These are phyloP conservation scores for Bisporella sp. DNA, from an alignment of 2,329 filamentous ascomycete genomes.

Conservation along the genomic window DNA sequence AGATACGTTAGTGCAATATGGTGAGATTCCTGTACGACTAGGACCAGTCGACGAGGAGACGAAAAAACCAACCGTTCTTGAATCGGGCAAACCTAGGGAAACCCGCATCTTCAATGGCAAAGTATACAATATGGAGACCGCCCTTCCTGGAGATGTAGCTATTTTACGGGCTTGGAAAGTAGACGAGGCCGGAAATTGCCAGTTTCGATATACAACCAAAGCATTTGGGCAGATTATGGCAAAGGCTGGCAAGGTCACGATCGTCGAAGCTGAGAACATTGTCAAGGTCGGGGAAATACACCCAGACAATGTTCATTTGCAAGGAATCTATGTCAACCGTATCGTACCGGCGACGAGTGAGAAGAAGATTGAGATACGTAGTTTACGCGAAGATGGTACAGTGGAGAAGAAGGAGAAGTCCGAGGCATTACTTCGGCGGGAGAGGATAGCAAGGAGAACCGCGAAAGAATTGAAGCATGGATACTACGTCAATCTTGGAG, in stretches of 20 bases:
- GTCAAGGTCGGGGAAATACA: constrained; percentile 67
- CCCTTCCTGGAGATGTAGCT: constrained; percentile 67
- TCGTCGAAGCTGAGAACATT: constrained; percentile 79
- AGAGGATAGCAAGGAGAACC: constrained; percentile 69
- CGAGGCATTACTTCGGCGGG: constrained; percentile 47
- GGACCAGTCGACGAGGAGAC: constrained; percentile 40
- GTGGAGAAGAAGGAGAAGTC: constrained; percentile 57
- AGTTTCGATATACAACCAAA: constrained; percentile 56
- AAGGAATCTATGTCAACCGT: constrained; percentile 75
- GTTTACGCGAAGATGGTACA: constrained; percentile 53
- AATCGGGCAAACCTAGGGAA: constrained; percentile 60
- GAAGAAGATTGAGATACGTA: constrained; percentile 66
- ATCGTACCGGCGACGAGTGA: constrained; percentile 66
- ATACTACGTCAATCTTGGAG: constrained; percentile 71
- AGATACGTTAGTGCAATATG: constrained; percentile 59
- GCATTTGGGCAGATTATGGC: constrained; percentile 72
- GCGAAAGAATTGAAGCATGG: constrained; percentile 77
- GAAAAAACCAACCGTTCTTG: constrained; percentile 36
- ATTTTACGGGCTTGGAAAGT: constrained; percentile 72
- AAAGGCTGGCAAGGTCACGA: constrained; percentile 68
- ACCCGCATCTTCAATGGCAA: constrained; percentile 66
- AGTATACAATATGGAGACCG: constrained; percentile 70
- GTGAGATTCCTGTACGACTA: constrained; percentile 59
- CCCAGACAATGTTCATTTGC: constrained; percentile 67
- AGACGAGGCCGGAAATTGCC: constrained; percentile 68